Conservation (phyloP, 2,329 filamentous ascomycete species). For the Madurella mycetomatis region DNA sequence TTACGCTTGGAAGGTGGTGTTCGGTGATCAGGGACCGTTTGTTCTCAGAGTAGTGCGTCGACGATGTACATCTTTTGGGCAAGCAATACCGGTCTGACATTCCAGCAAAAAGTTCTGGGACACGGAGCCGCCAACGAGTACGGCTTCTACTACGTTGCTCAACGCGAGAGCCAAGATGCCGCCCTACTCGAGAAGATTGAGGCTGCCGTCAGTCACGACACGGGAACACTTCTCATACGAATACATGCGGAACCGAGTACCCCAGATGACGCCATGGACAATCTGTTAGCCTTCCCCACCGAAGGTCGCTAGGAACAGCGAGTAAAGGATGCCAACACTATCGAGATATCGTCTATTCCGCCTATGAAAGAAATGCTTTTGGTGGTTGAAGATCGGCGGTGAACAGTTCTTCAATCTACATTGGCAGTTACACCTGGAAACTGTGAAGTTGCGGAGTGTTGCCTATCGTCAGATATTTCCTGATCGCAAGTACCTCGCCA, state of each 20-base stretch:
- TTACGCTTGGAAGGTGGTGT: no score
- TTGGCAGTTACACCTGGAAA: neutral
- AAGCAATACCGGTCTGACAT: no score
- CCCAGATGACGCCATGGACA: constrained; percentile 3
- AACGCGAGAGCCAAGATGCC: neutral
- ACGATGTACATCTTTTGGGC: no score
- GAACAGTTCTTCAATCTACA: neutral
- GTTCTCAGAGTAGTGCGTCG: no score
- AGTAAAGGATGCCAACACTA: neutral
- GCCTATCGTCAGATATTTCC: neutral
- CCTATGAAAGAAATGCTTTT: constrained; percentile 5
- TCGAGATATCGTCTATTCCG: constrained; percentile 1
- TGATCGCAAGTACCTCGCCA: neutral
- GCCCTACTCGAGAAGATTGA: constrained; percentile 1
- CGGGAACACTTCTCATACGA: neutral
- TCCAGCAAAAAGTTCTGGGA: constrained; percentile 9
- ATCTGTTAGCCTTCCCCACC: constrained; percentile 4
- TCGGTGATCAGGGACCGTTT: no score
- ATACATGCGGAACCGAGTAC: neutral
- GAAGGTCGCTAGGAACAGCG: neutral
- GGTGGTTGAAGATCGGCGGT: constrained; percentile 5
- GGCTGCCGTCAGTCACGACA: neutral
- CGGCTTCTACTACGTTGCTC: neutral
- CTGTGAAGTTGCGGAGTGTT: neutral
- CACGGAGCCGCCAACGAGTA: neutral